Evolutionary conservation across 371 early-diverging fungal species (phyloP), one percentile per base, ranked within the genome.

Genomic region (Mucor velutinosus): DNA sequence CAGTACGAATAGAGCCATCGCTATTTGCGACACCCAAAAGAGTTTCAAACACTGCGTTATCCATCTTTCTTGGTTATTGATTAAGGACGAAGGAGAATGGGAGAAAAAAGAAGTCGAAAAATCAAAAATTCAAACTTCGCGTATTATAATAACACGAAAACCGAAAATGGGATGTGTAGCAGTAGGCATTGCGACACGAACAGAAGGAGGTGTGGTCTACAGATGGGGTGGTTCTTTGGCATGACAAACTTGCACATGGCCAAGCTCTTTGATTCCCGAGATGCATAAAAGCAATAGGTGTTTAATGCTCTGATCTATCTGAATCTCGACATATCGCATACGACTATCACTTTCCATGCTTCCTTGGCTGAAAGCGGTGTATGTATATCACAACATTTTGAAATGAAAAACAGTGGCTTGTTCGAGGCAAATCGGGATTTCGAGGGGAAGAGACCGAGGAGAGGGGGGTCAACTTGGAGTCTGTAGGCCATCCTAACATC

Each of bases 21-120:
- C 87, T 79, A 56, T 91, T 84, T 58, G 93, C 82, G 4, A 89
- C 89, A 53, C 84, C 78, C 69, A 90, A 81, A 56, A 95, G 81
- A 7, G 87, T 87, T 69, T 90, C 90, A 66, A 87, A 92, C 35
- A 91, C 87, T 33, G 85, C 82, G 74, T 86, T 88, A 74, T 93
- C 92, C 92, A 92, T 93, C 30, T 53, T 64, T 57, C 35, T 19
- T 67, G 33, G 17, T 32, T 4, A 37, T 14, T 37, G 37, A 39
- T 33, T 15, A 30, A 30, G 30, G 6, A 30, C 4, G 30, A 30
- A 6, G 2, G 30, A 30, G 30, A 30, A 6, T 4, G 2, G 30
- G 33, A 33, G 33, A 33, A 4, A 27, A 37, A 37, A 32, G 27
- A 53, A n/a, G 21, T 30, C n/a, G 61, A 43, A 53, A 53, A 53